Percentiles rank a stretch among this genome's conserved stretches.
Conservation (phyloP, 345 rosid genomes). For the Citrus inodora region DNA sequence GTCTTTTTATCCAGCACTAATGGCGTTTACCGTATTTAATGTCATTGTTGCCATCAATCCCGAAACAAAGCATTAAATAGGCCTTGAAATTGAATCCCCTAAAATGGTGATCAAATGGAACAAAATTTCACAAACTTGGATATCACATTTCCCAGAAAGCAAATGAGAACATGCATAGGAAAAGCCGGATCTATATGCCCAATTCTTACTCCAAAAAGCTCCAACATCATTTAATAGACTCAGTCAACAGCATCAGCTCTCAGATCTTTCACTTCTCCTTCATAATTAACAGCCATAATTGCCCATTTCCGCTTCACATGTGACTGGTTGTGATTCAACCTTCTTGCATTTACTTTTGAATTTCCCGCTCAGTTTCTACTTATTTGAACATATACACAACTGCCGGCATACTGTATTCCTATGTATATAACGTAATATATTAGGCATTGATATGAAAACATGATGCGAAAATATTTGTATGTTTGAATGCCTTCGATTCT, state of each 20-base stretch:
- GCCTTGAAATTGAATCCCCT: neutral
- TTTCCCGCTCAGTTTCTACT: conserved; percentile 17
- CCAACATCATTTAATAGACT: conserved; percentile 22
- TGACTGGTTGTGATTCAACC: no score
- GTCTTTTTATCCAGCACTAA: neutral
- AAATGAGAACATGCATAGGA: neutral
- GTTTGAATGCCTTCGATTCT: neutral
- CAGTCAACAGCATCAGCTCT: conserved; percentile 13
- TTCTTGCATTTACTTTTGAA: conserved; percentile 7
- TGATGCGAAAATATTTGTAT: neutral
- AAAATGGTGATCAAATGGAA: neutral
- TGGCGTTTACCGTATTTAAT: neutral
- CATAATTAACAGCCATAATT: neutral
- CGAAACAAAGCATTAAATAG: neutral
- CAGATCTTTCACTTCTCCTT: neutral
- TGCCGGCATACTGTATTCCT: neutral
- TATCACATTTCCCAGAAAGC: neutral
- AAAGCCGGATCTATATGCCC: neutral
- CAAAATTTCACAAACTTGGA: neutral
- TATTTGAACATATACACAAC: neutral
- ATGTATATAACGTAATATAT: neutral
- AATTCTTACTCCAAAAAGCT: neutral
- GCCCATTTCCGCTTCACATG: neutral
- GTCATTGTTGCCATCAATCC: neutral
- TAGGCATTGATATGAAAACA: neutral